A percentile compares a stretch with the other conserved stretches of the same genome.
Evolutionary conservation across 2,329 filamentous ascomycete species (phyloP).

Genomic region (Lasiodiplodia citricola): DNA sequence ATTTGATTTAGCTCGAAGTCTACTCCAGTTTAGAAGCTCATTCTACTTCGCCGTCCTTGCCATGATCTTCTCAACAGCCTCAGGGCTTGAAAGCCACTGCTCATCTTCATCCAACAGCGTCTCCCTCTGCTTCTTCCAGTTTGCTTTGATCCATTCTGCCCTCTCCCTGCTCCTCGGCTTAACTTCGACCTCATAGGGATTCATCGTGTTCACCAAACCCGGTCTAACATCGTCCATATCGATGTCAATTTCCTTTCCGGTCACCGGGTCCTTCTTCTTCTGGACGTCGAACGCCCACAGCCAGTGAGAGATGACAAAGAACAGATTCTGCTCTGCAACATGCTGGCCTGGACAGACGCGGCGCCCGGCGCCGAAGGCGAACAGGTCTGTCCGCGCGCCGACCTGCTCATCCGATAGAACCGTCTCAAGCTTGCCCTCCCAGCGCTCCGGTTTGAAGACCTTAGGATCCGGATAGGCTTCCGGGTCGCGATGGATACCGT

Average conservation of each 20-base stretch:
- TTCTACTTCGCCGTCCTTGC: background rate
- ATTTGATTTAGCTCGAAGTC: too few species aligned
- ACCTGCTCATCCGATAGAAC: constrained; percentile 29
- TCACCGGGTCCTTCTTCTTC: constrained; percentile 1
- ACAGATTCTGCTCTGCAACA: constrained; percentile 40
- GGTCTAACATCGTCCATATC: constrained; percentile 32
- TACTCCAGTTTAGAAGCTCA: background rate
- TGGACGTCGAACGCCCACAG: constrained; percentile 42
- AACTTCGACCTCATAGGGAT: constrained; percentile 31
- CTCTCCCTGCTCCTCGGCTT: constrained; percentile 29
- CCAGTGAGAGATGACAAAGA: constrained; percentile 38
- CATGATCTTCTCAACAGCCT: constrained; percentile 28
- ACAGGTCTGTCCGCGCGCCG: constrained; percentile 38
- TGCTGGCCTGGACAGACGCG: constrained; percentile 47
- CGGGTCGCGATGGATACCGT: constrained; percentile 40
- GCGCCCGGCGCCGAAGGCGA: constrained; percentile 44
- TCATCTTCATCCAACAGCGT: constrained; percentile 29
- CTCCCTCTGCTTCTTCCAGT: constrained; percentile 32
- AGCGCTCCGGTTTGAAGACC: constrained; percentile 29
- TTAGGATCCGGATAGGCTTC: constrained; percentile 20
- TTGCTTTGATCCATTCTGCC: constrained; percentile 20
- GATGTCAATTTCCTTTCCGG: constrained; percentile 11
- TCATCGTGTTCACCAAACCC: constrained; percentile 31
- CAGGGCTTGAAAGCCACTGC: constrained; percentile 34
- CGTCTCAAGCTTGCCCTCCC: constrained; percentile 31